A percentile compares a stretch with the other conserved stretches of the same genome.
phyloP scores from a whole-genome alignment of 306 rosid species.

The Cucumis hystrix region DNA sequence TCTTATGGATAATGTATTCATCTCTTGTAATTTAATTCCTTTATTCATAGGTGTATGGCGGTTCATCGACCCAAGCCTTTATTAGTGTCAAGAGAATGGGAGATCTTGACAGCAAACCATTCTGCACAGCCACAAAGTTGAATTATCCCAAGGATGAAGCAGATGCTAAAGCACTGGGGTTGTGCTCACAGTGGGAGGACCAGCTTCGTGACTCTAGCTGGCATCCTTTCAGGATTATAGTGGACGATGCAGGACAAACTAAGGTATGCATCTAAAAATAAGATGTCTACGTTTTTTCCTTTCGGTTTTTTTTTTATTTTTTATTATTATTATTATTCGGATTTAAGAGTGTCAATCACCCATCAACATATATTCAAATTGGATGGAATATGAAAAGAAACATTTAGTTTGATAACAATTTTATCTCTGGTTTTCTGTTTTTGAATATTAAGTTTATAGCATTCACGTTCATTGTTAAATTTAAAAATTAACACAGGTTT shows the following conservation, averaged over 20 bases:
- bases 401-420: neutral
- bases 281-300: neutral
- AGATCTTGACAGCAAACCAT: slow-evolving; percentile 43
- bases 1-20: neutral
- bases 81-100: slow-evolving; percentile 45
- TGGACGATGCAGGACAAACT: slow-evolving; percentile 13
- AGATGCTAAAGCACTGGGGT: slow-evolving; percentile 18
- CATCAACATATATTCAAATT: neutral
- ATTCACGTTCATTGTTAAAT: neutral
- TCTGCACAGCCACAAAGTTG: slow-evolving; percentile 21
- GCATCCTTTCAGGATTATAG: slow-evolving; percentile 58
- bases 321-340: neutral
- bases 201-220: slow-evolving; percentile 60
- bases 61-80: slow-evolving; percentile 9
- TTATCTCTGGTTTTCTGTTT: neutral
- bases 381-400: neutral
- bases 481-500: neutral
- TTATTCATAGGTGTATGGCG: slow-evolving; percentile 21
- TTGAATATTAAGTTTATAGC: neutral
- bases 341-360: neutral
- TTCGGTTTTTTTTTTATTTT: neutral
- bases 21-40: slow-evolving; percentile 8
- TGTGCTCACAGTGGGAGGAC: slow-evolving; percentile 45
- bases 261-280: slow-evolving; percentile 19
- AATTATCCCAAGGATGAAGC: slow-evolving; percentile 21